These are phyloP conservation scores for Pseudogymnoascus sp. DNA, from an alignment of 2,329 filamentous ascomycete genomes.

Conservation along the genomic window DNA sequence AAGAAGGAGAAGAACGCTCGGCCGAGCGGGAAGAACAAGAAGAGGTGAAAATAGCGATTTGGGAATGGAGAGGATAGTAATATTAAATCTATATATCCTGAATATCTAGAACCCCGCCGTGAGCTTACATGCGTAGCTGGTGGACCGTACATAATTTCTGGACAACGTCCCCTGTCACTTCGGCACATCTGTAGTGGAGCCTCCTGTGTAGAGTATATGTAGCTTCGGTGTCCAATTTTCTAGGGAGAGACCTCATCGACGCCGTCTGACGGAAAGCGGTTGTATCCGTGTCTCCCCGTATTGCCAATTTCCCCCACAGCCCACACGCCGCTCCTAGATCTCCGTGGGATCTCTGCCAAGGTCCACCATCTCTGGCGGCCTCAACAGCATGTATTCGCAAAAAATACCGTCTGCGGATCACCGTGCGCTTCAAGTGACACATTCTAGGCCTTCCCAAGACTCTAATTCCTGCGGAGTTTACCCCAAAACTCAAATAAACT, in stretches of 20 bases:
- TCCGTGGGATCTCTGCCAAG: not conserved
- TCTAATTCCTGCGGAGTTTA: not conserved
- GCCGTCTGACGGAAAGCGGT: not conserved
- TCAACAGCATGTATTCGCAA: not conserved
- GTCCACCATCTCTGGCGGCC: not conserved
- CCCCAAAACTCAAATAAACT: too few species aligned
- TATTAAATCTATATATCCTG: not conserved
- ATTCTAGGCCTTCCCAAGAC: not conserved
- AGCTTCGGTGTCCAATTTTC: not conserved
- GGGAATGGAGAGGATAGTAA: not conserved
- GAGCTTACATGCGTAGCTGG: not conserved
- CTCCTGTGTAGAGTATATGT: not conserved
- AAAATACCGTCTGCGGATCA: not conserved
- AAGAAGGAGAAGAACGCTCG: slow-evolving; percentile 81
- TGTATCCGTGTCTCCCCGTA: not conserved
- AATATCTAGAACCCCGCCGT: not conserved
- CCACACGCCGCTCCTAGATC: not conserved
- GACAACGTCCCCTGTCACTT: not conserved
- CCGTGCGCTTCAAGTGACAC: not conserved
- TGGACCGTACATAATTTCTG: not conserved
- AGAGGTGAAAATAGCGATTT: not conserved
- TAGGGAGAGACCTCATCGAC: not conserved
- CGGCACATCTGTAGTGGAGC: not conserved
- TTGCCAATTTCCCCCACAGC: not conserved
- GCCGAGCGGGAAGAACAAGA: slow-evolving; percentile 50